phyloP scores from a whole-genome alignment of 805 yeast genomes.

The Maudiozyma barnettii region DNA sequence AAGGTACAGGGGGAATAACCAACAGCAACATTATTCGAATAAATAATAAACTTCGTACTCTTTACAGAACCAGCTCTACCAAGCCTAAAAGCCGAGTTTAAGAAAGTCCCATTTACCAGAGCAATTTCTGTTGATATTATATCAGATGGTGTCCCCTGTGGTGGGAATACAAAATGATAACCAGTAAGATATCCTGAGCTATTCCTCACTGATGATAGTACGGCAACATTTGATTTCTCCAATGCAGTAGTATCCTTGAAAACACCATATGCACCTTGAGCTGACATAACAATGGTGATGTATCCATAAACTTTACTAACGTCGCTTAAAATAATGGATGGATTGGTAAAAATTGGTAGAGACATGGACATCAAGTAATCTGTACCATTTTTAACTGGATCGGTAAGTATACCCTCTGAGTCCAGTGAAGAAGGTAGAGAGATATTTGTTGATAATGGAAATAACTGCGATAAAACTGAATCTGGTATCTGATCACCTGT shows the following conservation, averaged over 20 bases:
- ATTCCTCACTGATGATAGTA: slow-evolving; percentile 24
- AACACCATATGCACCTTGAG: slow-evolving; percentile 34
- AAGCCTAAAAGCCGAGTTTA: slow-evolving; percentile 30
- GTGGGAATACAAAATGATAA: slow-evolving; percentile 37
- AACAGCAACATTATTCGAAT: slow-evolving; percentile 38
- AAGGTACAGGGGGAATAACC: slow-evolving; percentile 45
- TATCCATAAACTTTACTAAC: slow-evolving; percentile 57
- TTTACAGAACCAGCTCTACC: slow-evolving; percentile 35
- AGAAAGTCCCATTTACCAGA: slow-evolving; percentile 26
- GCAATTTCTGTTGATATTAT: slow-evolving; percentile 19
- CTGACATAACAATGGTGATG: slow-evolving; percentile 48
- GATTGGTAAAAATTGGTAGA: slow-evolving; percentile 61
- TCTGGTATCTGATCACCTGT: slow-evolving; percentile 30
- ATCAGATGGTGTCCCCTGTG: slow-evolving; percentile 17
- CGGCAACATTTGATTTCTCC: slow-evolving; percentile 28
- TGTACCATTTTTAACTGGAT: slow-evolving; percentile 47
- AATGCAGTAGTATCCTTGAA: slow-evolving; percentile 36
- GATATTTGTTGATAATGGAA: slow-evolving; percentile 41
- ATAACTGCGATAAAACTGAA: slow-evolving; percentile 31
- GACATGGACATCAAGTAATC: slow-evolving; percentile 64
- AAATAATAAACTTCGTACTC: slow-evolving; percentile 32
- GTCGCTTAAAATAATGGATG: slow-evolving; percentile 53
- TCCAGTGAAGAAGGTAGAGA: slow-evolving; percentile 38
- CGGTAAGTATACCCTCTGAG: slow-evolving; percentile 45
- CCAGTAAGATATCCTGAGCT: slow-evolving; percentile 23